phyloP scores from a whole-genome alignment of 169 alveolate species.

The Plasmodium relictum region DNA sequence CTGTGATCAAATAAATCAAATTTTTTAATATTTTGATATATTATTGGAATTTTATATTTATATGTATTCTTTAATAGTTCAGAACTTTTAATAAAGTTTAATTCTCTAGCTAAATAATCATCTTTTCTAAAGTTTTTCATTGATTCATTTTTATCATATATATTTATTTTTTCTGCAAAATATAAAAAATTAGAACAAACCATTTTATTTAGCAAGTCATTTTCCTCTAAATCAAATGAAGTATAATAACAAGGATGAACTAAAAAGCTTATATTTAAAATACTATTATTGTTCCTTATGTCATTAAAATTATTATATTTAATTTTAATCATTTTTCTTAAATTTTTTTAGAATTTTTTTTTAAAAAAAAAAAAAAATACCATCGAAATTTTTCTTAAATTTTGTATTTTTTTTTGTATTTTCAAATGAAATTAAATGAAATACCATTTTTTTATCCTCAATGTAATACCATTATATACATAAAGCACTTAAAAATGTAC shows the following conservation, averaged over 20 bases:
- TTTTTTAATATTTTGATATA: constrained; percentile 31
- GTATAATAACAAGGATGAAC: constrained; percentile 56
- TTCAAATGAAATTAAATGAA: too few species aligned
- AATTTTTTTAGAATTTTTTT: too few species aligned
- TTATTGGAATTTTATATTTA: constrained; percentile 47
- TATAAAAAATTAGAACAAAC: constrained; percentile 20
- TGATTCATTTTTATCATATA: constrained; percentile 56
- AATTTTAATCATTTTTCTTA: constrained; percentile 29
- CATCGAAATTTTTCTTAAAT: too few species aligned
- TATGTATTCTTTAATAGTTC: constrained; percentile 50
- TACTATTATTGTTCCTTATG: constrained; percentile 5
- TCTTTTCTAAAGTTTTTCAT: constrained; percentile 14
- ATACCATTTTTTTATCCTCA: too few species aligned
- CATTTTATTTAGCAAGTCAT: constrained; percentile 24
- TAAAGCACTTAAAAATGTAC: too few species aligned
- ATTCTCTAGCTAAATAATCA: constrained; percentile 41
- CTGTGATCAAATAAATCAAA: constrained; percentile 30
- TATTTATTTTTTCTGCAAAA: constrained; percentile 8
- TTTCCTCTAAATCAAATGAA: constrained; percentile 34
- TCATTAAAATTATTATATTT: constrained; percentile 50
- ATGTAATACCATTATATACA: too few species aligned
- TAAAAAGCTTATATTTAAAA: constrained; percentile 14
- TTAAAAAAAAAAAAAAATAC: too few species aligned
- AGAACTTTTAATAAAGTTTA: constrained; percentile 29
- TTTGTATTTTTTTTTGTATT: too few species aligned